Evolutionary conservation across 306 rosid species (phyloP).

Genomic region (Purshia tridentata): DNA sequence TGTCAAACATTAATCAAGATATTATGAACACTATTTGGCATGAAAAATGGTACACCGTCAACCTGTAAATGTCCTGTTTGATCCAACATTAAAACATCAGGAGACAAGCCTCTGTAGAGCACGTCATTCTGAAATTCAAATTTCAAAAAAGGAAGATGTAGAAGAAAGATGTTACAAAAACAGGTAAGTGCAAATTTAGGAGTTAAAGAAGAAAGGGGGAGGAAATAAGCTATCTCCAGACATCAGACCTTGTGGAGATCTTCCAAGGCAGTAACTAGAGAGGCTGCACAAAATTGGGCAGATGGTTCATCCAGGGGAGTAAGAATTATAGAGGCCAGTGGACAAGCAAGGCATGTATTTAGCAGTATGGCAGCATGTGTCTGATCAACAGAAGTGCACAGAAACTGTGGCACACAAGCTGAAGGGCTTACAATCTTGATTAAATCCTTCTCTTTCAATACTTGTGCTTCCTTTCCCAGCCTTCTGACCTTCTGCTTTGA

Average conservation of each 20-base stretch:
- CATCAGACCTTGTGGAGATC: slow-evolving; percentile 79
- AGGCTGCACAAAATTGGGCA: slow-evolving; percentile 70
- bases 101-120: slow-evolving; percentile 94
- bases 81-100: slow-evolving; percentile 79
- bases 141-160: slow-evolving; percentile 19
- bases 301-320: slow-evolving; percentile 74
- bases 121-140: slow-evolving; percentile 78
- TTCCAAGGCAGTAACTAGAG: slow-evolving; percentile 66
- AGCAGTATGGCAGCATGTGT: slow-evolving; percentile 70
- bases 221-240: slow-evolving; percentile 18
- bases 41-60: slow-evolving; percentile 8
- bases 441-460: slow-evolving; percentile 75
- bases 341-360: slow-evolving; percentile 74
- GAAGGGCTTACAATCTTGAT: slow-evolving; percentile 60
- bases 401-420: slow-evolving; percentile 71
- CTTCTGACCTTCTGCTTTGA: slow-evolving; percentile 73
- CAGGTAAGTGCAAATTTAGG: not conserved
- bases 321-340: slow-evolving; percentile 75
- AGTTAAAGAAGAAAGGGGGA: slow-evolving; percentile 16
- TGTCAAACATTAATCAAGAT: slow-evolving; percentile 19
- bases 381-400: slow-evolving; percentile 72
- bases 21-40: slow-evolving; percentile 11
- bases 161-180: slow-evolving; percentile 1
- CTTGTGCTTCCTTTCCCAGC: slow-evolving; percentile 83
- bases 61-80: slow-evolving; percentile 86